These are phyloP conservation scores for Babesia bigemina DNA, from an alignment of 169 alveolate species.

Conservation along the genomic window DNA sequence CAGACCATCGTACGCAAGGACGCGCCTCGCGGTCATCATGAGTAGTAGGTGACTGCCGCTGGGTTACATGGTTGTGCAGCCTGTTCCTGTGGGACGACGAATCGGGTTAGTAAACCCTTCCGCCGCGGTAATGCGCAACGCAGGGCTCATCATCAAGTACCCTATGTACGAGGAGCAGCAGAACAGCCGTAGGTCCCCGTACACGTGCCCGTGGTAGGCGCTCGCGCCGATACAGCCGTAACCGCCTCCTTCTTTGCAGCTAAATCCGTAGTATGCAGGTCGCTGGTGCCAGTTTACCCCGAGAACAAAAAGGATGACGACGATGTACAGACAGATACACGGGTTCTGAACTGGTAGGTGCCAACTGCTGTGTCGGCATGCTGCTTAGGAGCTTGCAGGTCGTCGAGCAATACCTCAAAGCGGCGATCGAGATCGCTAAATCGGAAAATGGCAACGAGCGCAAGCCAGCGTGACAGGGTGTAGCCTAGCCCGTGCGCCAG, in stretches of 20 bases:
- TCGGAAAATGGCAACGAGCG: not conserved
- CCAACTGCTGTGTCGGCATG: conserved; percentile 21
- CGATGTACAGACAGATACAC: conserved; percentile 51
- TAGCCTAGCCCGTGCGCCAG: not conserved
- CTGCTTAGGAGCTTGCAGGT: conserved; percentile 59
- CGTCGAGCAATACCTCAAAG: conserved; percentile 43
- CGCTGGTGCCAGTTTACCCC: conserved; percentile 34
- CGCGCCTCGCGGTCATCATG: not conserved
- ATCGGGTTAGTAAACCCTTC: conserved; percentile 14
- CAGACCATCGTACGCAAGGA: not conserved
- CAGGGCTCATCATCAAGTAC: conserved; percentile 53
- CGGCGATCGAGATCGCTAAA: conserved; percentile 39
- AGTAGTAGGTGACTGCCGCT: conserved; percentile 3
- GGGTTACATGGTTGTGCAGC: conserved; percentile 1
- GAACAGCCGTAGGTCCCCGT: conserved; percentile 35
- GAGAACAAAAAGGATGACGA: conserved; percentile 56
- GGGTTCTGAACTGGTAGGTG: conserved; percentile 54
- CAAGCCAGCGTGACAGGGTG: not conserved
- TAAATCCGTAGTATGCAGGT: conserved; percentile 35
- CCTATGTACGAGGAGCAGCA: conserved; percentile 60
- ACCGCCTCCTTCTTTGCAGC: not conserved
- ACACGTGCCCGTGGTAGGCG: not conserved
- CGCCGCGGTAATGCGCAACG: not conserved
- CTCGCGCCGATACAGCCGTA: not conserved
- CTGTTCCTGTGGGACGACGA: conserved; percentile 66